Base-by-base conservation (phyloP, 306 rosid species). In the Trifolium subterraneum region DNA sequence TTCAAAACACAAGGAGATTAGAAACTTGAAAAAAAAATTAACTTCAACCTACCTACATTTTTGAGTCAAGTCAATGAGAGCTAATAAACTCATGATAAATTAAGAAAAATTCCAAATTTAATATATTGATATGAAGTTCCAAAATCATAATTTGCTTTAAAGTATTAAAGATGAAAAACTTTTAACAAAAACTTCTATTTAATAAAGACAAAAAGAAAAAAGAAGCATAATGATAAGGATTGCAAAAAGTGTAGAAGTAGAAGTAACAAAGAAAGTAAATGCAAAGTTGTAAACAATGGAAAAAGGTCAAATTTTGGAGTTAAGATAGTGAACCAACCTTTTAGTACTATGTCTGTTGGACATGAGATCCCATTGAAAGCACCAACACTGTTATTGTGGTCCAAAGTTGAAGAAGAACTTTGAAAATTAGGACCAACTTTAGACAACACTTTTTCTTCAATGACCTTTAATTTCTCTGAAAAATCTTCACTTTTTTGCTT, bases 391-490 rank as follows among this genome's bases (percentile, higher is more conserved):
- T 78, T 78, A 55, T 82, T 85, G 82, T 85, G 84, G 87, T 79
- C 85, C 86, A 86, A 82, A 67, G 85, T 77, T 19, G 83, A 42
- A 65, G 93, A 29, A 68, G 90, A 84, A 72, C 83, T 65, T 62
- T 77, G 86, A 55, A 78, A 84, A 86, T 48, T 84, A 16, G 90
- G 64, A 60, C 77, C 83, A 68, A 70, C 61, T 68, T 92, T 90
- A 6, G 97, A 85, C 36, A 78, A 85, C 22, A 79, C 86, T 74
- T 81, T 90, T 84, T 81, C 91, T 13, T 86, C 90, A 0, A 85
- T 81, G 51, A 90, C 90, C 82, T 88, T 87, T 12, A 85, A 83
- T 81, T 87, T 90, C 52, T 90, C 92, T 10, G 97, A 82, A 78
- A 87, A 82, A 42, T 75, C 75, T 75, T 84, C 90, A 70, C 78